These are phyloP conservation scores for Salix arbutifolia DNA, from an alignment of 345 rosid species.

Conservation along the genomic window DNA sequence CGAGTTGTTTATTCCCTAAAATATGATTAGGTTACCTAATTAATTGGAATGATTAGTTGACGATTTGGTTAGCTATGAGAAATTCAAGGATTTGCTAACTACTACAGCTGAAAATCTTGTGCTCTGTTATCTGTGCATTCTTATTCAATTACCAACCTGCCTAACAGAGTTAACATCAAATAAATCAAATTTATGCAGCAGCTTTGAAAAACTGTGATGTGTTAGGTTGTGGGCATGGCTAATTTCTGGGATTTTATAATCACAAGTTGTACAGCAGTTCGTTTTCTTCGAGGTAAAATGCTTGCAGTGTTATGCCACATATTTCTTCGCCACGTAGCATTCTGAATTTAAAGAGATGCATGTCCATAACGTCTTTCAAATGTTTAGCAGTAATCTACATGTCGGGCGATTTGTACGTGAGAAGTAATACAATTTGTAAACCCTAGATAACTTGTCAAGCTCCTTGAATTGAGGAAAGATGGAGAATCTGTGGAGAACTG, in stretches of 20 bases:
- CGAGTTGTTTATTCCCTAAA: background rate
- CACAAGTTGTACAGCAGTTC: too few relatives aligned
- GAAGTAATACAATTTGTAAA: background rate
- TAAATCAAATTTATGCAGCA: too few relatives aligned
- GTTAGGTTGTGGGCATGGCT: too few relatives aligned
- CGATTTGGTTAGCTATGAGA: background rate
- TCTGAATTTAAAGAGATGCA: background rate
- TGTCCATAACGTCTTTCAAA: background rate
- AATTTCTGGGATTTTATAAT: too few relatives aligned
- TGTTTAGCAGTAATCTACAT: too few relatives aligned
- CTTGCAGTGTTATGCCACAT: too few relatives aligned
- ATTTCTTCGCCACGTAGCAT: too few relatives aligned
- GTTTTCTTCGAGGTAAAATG: too few relatives aligned
- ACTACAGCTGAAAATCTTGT: background rate
- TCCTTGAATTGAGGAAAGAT: background rate
- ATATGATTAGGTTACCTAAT: background rate
- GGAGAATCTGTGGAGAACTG: background rate
- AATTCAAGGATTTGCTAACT: background rate
- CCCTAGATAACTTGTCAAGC: background rate
- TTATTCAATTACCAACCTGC: too few relatives aligned
- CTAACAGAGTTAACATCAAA: too few relatives aligned
- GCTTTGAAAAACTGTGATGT: too few relatives aligned
- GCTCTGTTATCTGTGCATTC: background rate
- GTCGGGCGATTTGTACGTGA: background rate
- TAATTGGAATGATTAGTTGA: background rate